phyloP scores from a whole-genome alignment of 2,329 filamentous ascomycete genomes.

The Orbilia javanica region DNA sequence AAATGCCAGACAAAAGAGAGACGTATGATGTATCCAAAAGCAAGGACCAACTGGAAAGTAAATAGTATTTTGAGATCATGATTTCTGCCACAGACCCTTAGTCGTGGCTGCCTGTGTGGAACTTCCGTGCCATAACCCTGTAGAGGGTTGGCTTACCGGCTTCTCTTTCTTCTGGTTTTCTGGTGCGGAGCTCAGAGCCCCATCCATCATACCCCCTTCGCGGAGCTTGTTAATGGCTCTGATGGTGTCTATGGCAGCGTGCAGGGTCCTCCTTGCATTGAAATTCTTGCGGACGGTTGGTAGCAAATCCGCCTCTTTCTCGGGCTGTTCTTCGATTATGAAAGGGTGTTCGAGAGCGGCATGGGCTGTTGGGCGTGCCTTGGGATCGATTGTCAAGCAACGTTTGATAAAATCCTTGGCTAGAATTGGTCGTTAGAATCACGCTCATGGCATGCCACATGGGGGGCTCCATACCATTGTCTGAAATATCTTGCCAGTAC shows the following conservation, averaged over 20 bases:
- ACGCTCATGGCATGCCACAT: background rate
- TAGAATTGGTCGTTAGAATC: constrained; percentile 4
- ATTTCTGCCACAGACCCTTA: constrained; percentile 47
- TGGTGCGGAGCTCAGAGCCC: constrained; percentile 68
- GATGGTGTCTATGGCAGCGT: constrained; percentile 78
- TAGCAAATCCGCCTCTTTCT: constrained; percentile 71
- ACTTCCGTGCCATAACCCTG: constrained; percentile 42
- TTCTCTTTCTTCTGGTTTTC: constrained; percentile 70
- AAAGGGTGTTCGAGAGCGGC: constrained; percentile 76
- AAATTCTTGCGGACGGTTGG: constrained; percentile 81
- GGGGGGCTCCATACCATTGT: constrained; percentile 66
- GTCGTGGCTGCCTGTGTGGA: constrained; percentile 31
- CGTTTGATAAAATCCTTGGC: constrained; percentile 92
- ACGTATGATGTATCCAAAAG: background rate
- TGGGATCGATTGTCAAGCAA: constrained; percentile 91
- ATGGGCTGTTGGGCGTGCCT: constrained; percentile 89
- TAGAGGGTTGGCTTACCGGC: constrained; percentile 71
- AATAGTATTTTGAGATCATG: background rate
- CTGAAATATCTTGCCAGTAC: constrained; percentile 95
- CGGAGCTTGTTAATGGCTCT: constrained; percentile 78
- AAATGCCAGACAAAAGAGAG: background rate
- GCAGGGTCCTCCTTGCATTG: constrained; percentile 76
- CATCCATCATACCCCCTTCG: constrained; percentile 76
- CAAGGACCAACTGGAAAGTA: background rate
- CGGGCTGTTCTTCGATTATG: constrained; percentile 70